Evolutionary conservation across 192 early-diverging fungal species (phyloP).

Genomic region (Podila epigama): DNA sequence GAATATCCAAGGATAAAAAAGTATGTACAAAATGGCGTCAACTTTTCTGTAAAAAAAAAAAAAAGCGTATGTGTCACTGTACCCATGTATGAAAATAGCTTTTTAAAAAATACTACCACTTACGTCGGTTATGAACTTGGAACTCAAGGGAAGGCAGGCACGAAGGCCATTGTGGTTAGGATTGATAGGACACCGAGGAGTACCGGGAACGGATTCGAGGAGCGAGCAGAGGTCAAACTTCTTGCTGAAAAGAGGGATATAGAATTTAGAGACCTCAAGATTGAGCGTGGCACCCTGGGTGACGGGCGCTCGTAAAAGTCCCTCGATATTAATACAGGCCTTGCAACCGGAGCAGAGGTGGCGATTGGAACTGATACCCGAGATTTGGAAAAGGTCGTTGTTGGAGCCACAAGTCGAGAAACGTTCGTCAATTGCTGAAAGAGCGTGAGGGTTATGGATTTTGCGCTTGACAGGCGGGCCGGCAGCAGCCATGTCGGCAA

Average conservation of each 20-base stretch:
- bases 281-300: constrained; percentile 1
- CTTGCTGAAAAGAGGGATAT: constrained; percentile 5
- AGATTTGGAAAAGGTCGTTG: neutral
- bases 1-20: neutral
- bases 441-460: neutral
- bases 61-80: neutral
- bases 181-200: constrained; percentile 6
- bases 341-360: constrained; percentile 11
- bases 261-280: constrained; percentile 4
- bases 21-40: neutral
- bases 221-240: constrained; percentile 11
- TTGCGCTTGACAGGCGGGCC: neutral
- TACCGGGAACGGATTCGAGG: neutral
- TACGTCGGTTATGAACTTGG: constrained; percentile 4
- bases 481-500: too few species aligned
- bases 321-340: constrained; percentile 10
- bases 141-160: constrained; percentile 6
- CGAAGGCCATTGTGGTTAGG: neutral
- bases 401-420: constrained; percentile 5
- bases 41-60: neutral
- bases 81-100: neutral
- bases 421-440: neutral
- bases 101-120: neutral
- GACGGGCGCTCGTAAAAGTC: neutral
- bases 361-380: neutral